Base-by-base conservation (phyloP, 805 yeast species). In the Hanseniaspora guilliermondii region DNA sequence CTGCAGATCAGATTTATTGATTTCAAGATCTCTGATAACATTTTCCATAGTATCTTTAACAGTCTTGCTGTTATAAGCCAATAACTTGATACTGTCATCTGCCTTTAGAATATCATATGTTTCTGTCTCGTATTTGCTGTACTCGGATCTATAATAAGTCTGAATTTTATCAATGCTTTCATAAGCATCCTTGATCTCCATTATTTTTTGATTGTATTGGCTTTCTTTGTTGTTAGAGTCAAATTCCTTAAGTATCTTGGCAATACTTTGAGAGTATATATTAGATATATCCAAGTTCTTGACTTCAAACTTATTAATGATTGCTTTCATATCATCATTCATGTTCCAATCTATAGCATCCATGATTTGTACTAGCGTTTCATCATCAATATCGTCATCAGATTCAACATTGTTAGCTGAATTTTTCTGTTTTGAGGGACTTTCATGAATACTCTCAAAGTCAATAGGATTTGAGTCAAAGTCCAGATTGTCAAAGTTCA, bases 11-110 rank as follows among this genome's bases (percentile, higher is more conserved):
- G 68, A 68, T 17, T 77, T 77, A 58, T 81, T 80, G 27, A 87
- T 72, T 55, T 82, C 77, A 8, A 85, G 84, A n/a, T 86, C 83
- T 48, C 76, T 76, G 57, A 88, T 68, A 46, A 88, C 73, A n/a
- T 75, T 78, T 39, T 77, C 77, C 53, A 88, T 73, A 57, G 86
- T 88, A 47, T 76, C 78, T 73, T 81, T 83, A 24, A 88, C 70
- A n/a, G 75, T 65, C 61, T 85, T 86, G 65, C 85, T 85, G 68
- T 89, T 89, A 44, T 86, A 80, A 5, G 91, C 79, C 60, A 82
- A 82, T 6, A 89, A 83, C 67, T 89, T 96, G 17, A 87, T 67
- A 48, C 95, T 95, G 60, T 83, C 79, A 2, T 89, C 81, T 63
- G 83, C 85, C 36, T 73, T 72, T 62, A 87, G 95, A 41, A 88